Base-by-base conservation (phyloP, 345 rosid species). In the Salix brachista region DNA sequence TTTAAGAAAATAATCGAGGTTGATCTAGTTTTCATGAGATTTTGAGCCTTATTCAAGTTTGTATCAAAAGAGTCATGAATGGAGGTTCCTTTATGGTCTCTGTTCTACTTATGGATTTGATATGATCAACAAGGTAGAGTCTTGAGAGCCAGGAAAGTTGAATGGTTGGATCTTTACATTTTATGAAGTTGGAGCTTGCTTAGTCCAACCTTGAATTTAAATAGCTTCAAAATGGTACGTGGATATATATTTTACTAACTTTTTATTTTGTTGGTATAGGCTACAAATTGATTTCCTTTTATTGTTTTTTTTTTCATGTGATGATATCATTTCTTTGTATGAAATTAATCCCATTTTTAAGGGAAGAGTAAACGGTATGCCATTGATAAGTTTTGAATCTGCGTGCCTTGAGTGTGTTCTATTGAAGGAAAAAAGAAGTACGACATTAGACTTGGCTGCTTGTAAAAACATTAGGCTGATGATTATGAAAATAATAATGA, bases 221-320 rank as follows among this genome's bases (percentile, higher is more conserved):
- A 58, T 56, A 32, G 6, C 36, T 26, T n/a, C 62, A 67, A 67
- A 25, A 80, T 80, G 83, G 83, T 76, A 72, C 0, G 80, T 70
- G 46, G 48, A 34, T 32, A 8, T 32, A 8, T 65, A 13, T 26
- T 62, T 18, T 26, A 10, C 54, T 65, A 11, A 17, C 41, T 10
- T 56, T 26, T n/a, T 66, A 32, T 48, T 75, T 13, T 1, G 18
- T 8, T 34, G 41, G 30, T 64, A 6, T 8, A 17, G 42, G 23
- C 41, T 14, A 52, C 65, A 6, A 23, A 46, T 23, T 69, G 23
- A 11, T 23, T 0, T 34, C 48, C 36, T 21, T 54, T 21, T 16
- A 1, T 67, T 54, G 12, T 13, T 13, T 32, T 50, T 13, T 28
- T 50, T 10, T 28, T 30, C 34, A 6, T 8, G 69, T 30, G n/a